phyloP scores from a whole-genome alignment of 1,284 basidiomycete species.

The Leccinum subfulvum region DNA sequence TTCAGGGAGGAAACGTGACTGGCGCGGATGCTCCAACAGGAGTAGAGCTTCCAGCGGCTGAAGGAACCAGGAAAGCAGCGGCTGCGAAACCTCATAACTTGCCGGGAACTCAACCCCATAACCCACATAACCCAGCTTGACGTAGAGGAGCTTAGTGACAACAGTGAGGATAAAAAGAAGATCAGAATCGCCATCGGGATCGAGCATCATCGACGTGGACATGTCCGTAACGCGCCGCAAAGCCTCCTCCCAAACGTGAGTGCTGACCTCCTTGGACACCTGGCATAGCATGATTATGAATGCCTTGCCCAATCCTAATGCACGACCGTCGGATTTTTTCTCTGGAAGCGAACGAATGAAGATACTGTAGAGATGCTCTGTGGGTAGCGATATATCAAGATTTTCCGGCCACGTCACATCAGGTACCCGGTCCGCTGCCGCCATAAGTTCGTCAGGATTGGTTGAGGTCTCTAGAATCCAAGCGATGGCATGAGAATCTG shows the following conservation, averaged over 20 bases:
- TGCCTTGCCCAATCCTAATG: slow-evolving; percentile 7
- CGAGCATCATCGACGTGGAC: not conserved
- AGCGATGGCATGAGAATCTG: slow-evolving; percentile 6
- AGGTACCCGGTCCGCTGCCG: slow-evolving; percentile 12
- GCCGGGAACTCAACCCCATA: slow-evolving; percentile 2
- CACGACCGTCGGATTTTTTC: not conserved
- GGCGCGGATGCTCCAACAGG: not conserved
- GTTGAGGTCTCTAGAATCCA: slow-evolving; percentile 18
- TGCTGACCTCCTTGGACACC: not conserved
- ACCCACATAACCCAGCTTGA: not conserved
- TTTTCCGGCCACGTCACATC: slow-evolving; percentile 9
- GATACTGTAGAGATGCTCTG: slow-evolving; percentile 7
- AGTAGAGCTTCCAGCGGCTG: slow-evolving; percentile 5
- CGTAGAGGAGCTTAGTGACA: slow-evolving; percentile 6
- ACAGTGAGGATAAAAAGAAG: slow-evolving; percentile 8
- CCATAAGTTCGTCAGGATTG: slow-evolving; percentile 15
- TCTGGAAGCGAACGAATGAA: slow-evolving; percentile 11
- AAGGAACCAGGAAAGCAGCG: slow-evolving; percentile 12
- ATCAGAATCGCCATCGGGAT: slow-evolving; percentile 4
- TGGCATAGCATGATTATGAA: slow-evolving; percentile 9
- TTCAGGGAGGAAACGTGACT: slow-evolving; percentile 4
- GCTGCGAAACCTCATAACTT: not conserved
- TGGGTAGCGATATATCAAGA: slow-evolving; percentile 10
- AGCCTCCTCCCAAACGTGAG: slow-evolving; percentile 2
- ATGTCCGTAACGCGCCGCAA: not conserved